Base-by-base conservation (phyloP, 768 basidiomycete species). In the Rhizopogon vulgaris region DNA sequence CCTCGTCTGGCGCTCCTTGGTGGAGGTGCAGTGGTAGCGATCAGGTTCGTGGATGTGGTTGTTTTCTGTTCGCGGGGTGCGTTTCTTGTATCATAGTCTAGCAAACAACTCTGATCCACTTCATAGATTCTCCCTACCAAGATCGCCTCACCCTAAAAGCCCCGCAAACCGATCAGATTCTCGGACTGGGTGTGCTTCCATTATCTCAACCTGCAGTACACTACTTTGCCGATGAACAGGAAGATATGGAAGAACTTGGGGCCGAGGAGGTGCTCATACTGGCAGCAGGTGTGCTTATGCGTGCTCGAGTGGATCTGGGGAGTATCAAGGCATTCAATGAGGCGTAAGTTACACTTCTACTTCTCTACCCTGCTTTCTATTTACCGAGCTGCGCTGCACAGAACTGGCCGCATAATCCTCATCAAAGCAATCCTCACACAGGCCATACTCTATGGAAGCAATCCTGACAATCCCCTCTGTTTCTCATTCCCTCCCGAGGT, bases 341-440 rank as follows among this genome's bases (percentile, higher is more conserved):
- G 3, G 80, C 83, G 89, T 90, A 61, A 60, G 80, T 70, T 18
- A 11, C 25, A 12, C 49, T 17, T 30, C 32, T 17, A 6, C 11
- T 14, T 48, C 15, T 48, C 34, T 38, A 34, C 42, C 1, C 27
- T 8, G 36, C 28, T 48, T n/a, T 9, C 41, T 38, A 6, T 22
- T 22, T 14, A 18, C 5, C 34, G 25, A 45, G 49, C 22, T 52
- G 41, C 3, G 34, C 27, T 18, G 37, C 48, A 14, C 51, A 86
- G 83, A 48, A 80, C 74, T 51, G 89, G 83, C 53, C 78, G 72
- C 39, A 81, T 85, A 2, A 78, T 78, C 52, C 70, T 91, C 24
- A 79, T 90, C 63, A 85, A 85, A 66, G 83, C 85, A 8, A 87
- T 82, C 24, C 84, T 92, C 83, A 87, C 82, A 41, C 87, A 91